Evolutionary conservation across 2,329 filamentous ascomycete species (phyloP).

Genomic region (Neonectria sp.): DNA sequence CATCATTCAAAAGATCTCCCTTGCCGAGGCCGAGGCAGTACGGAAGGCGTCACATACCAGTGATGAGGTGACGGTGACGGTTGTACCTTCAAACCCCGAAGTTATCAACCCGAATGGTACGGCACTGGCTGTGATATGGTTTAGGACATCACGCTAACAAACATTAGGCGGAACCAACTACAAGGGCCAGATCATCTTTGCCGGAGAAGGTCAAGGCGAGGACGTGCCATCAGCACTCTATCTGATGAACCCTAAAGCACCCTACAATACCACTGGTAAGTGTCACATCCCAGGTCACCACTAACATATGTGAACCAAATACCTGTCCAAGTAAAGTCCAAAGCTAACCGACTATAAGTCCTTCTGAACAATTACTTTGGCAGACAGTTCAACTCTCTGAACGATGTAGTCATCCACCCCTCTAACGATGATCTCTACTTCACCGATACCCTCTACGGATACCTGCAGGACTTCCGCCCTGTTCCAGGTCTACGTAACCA

Average conservation of each 20-base stretch:
- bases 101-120: constrained; percentile 67
- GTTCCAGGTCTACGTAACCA: constrained; percentile 68
- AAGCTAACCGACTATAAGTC: constrained; percentile 45
- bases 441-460: constrained; percentile 74
- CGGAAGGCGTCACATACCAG: constrained; percentile 18
- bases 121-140: neutral
- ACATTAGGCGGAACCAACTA: constrained; percentile 65
- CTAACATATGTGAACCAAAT: neutral
- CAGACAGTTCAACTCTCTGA: constrained; percentile 72
- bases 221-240: constrained; percentile 46
- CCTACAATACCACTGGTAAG: constrained; percentile 66
- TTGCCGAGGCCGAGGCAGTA: constrained; percentile 58
- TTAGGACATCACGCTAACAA: neutral
- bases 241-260: constrained; percentile 51
- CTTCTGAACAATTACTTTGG: constrained; percentile 74
- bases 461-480: constrained; percentile 70
- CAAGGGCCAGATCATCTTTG: constrained; percentile 63
- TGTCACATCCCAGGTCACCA: neutral
- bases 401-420: constrained; percentile 70
- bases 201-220: constrained; percentile 65
- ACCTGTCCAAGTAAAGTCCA: fast-evolving
- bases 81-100: constrained; percentile 58
- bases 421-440: constrained; percentile 74
- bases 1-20: constrained; percentile 65
- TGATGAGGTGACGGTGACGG: constrained; percentile 58